A percentile compares a stretch with the other conserved stretches of the same genome.
These are phyloP conservation scores for Vitis hybrid DNA, from an alignment of 177 flowering plant genomes.

Conservation along the genomic window DNA sequence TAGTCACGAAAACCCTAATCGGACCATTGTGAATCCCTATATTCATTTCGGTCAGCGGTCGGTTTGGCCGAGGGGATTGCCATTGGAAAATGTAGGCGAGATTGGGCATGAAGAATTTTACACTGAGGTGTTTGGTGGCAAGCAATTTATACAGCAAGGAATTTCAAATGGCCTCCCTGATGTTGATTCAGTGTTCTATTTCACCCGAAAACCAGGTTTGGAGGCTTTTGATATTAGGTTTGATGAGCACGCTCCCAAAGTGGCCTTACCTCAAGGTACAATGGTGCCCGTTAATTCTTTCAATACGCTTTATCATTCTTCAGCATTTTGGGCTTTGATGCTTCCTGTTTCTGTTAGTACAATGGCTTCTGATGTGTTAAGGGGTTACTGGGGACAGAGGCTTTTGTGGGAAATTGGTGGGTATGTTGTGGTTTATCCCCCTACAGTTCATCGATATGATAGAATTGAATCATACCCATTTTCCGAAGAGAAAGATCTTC, in stretches of 20 bases:
- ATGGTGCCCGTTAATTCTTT: conserved; percentile 94
- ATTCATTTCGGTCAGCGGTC: conserved; percentile 96
- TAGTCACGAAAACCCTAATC: conserved; percentile 75
- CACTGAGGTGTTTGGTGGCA: conserved; percentile 89
- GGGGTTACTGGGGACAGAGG: conserved; percentile 98
- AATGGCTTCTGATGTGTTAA: conserved; percentile 95
- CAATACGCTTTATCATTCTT: conserved; percentile 80
- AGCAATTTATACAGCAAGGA: conserved; percentile 93
- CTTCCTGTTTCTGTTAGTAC: conserved; percentile 93
- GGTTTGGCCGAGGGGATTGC: conserved; percentile 98
- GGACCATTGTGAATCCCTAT: conserved; percentile 88
- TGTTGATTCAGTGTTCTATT: conserved; percentile 96
- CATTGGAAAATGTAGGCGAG: conserved; percentile 91
- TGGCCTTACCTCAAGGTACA: conserved; percentile 91
- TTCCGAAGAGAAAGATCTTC: conserved; percentile 97
- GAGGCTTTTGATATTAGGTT: conserved; percentile 90
- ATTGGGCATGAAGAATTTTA: conserved; percentile 80
- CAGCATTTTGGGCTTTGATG: conserved; percentile 99
- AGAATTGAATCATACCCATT: conserved; percentile 77
- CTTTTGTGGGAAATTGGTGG: conserved; percentile 97
- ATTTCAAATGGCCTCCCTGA: conserved; percentile 94
- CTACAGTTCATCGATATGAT: conserved; percentile 81
- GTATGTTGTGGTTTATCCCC: conserved; percentile 87
- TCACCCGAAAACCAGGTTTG: conserved; percentile 75
- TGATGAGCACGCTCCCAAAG: conserved; percentile 84